phyloP scores from a whole-genome alignment of 2,329 filamentous ascomycete genomes.

The Hypoxylon sp. region DNA sequence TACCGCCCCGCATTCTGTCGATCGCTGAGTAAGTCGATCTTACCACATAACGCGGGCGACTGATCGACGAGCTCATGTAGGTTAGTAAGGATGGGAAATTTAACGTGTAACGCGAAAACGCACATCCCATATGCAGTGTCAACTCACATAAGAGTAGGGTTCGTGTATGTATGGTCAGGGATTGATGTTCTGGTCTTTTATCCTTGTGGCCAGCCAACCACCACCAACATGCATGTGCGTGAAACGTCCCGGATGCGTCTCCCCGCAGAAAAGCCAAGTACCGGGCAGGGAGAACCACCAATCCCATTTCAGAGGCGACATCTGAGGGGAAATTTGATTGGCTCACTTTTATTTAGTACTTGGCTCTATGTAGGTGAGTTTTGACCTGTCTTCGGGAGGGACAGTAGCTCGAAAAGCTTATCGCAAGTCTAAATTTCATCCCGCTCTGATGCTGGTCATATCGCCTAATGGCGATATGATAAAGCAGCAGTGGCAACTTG shows the following conservation, averaged over 20 bases:
- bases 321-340: neutral
- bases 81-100: neutral
- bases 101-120: neutral
- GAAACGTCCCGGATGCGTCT: neutral
- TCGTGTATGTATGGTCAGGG: constrained; percentile 2
- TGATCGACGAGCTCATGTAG: neutral
- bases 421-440: neutral
- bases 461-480: neutral
- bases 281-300: neutral
- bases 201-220: neutral
- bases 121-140: neutral
- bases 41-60: neutral
- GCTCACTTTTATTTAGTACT: neutral
- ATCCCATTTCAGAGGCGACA: neutral
- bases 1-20: neutral
- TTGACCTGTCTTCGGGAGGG: neutral
- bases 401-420: neutral
- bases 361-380: neutral
- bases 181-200: neutral
- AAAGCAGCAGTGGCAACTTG: neutral
- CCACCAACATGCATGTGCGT: neutral
- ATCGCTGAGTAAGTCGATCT: constrained; percentile 2
- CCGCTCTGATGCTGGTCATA: neutral
- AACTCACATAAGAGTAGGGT: neutral
- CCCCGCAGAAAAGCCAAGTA: neutral